A percentile compares a stretch with the other conserved stretches of the same genome.
phyloP scores from a whole-genome alignment of 805 yeast genomes.

The Lipomyces yamanashiensis region DNA sequence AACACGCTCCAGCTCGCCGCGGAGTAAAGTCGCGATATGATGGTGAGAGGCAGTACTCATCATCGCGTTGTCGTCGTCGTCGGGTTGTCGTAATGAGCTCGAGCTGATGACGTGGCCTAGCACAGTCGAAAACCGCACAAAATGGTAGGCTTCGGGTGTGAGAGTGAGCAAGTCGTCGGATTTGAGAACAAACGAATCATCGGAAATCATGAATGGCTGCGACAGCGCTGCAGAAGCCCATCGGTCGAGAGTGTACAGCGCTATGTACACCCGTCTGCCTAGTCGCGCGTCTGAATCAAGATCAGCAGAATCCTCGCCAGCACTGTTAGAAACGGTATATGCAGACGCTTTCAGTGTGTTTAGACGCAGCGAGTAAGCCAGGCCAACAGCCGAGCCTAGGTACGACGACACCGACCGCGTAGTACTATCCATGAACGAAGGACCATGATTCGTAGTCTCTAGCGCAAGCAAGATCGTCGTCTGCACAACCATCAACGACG shows the following conservation, averaged over 20 bases:
- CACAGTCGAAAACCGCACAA: conserved; percentile 37
- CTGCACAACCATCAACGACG: conserved; percentile 43
- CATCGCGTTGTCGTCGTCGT: conserved; percentile 15
- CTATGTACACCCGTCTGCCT: conserved; percentile 41
- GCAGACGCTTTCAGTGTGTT: conserved; percentile 28
- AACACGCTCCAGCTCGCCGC: conserved; percentile 38
- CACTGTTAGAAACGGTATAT: conserved; percentile 3
- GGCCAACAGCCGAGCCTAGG: conserved; percentile 48
- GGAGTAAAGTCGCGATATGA: conserved; percentile 24
- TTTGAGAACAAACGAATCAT: conserved; percentile 33
- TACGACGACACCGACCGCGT: conserved; percentile 36
- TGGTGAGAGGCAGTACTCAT: conserved; percentile 10
- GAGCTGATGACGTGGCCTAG: conserved; percentile 37
- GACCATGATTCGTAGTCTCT: conserved; percentile 41
- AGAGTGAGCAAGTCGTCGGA: conserved; percentile 32
- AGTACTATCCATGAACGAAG: conserved; percentile 17
- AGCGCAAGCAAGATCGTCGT: conserved; percentile 43
- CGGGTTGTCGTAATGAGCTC: conserved; percentile 1
- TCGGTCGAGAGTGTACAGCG: conserved; percentile 42
- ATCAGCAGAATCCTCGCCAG: conserved; percentile 21
- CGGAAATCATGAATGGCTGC: conserved; percentile 39
- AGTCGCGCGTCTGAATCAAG: conserved; percentile 35
- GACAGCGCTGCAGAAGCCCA: conserved; percentile 39
- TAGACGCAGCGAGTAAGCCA: conserved; percentile 39
- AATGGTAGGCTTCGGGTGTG: conserved; percentile 25